Evolutionary conservation across 768 basidiomycete genomes (phyloP), one percentile per base, ranked within the genome.

Genomic region (Gloeostereum incarnatum): DNA sequence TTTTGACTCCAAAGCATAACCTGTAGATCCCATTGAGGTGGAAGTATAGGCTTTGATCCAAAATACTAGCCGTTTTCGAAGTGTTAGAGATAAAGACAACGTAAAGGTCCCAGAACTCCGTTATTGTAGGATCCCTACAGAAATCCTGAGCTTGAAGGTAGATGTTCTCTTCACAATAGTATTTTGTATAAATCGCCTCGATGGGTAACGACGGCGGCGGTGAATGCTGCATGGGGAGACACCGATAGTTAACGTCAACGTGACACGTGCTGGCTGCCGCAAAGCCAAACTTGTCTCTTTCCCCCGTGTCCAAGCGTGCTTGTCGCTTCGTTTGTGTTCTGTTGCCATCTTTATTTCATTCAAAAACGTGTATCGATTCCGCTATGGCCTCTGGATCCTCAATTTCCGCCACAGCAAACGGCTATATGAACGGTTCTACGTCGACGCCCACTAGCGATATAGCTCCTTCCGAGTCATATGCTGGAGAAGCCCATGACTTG

Each of bases 141-240:
- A 82, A 72, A 4, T 47, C 53, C 32, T 66, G 55, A 10, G 62
- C 67, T 1, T 85, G 63, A 29, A 77, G 56, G 44, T 81, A 84
- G 23, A 82, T 57, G 50, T 85, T 84, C 53, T 85, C 82, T 60
- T 85, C 82, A 56, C 80, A 85, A 42, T 75, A 84, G 48, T 60
- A 71, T 3, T 59, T 61, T 2, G 79, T 83, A 54, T 82, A 81
- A 22, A 61, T 42, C 43, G 52, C 54, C 38, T 61, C 49, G 21
- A 48, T 39, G 6, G 70, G 68, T 14, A 68, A 38, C 9, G 46
- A 24, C 35, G 60, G 62, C 21, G 57, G 59, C 23, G 39, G 20
- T 46, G 29, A 29, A 32, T 17, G 22, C 25, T 8, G 14, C 26
- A 29, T 29, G 26, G n/a, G n/a, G n/a, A n/a, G n/a, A n/a, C n/a